Conservation (phyloP, 129 eudicot species). For the Saposhnikovia divaricata region DNA sequence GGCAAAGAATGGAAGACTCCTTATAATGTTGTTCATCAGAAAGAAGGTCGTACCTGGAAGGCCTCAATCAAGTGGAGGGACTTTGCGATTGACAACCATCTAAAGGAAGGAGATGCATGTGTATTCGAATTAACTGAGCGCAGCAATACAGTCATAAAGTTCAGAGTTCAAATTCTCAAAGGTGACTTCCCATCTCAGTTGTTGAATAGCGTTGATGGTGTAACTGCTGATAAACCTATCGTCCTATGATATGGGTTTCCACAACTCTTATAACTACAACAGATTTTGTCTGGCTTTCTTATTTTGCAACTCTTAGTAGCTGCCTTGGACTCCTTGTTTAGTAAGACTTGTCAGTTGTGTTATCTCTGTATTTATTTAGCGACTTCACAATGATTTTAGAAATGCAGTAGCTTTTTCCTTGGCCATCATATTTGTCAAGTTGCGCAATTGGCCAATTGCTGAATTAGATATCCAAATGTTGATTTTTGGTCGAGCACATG, state of each 20-base stretch:
- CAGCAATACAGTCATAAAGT: neutral
- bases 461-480: neutral
- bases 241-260: neutral
- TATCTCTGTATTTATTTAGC: neutral
- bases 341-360: neutral
- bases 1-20: constrained; percentile 21
- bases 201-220: neutral
- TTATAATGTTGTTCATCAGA: neutral
- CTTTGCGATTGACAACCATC: constrained; percentile 19
- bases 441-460: neutral
- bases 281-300: neutral
- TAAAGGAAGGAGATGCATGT: constrained; percentile 28
- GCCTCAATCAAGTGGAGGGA: constrained; percentile 11
- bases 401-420: neutral
- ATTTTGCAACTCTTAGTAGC: neutral
- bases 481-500: neutral
- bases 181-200: constrained; percentile 19
- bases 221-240: constrained; percentile 1
- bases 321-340: neutral
- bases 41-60: neutral
- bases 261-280: neutral
- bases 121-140: constrained; percentile 27
- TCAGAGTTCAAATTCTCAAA: constrained; percentile 24
- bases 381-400: neutral
- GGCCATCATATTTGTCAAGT: neutral